Percentiles rank a stretch among this genome's conserved stretches.
These are phyloP conservation scores for Austroboletus festivus DNA, from an alignment of 768 basidiomycete genomes.

Conservation along the genomic window DNA sequence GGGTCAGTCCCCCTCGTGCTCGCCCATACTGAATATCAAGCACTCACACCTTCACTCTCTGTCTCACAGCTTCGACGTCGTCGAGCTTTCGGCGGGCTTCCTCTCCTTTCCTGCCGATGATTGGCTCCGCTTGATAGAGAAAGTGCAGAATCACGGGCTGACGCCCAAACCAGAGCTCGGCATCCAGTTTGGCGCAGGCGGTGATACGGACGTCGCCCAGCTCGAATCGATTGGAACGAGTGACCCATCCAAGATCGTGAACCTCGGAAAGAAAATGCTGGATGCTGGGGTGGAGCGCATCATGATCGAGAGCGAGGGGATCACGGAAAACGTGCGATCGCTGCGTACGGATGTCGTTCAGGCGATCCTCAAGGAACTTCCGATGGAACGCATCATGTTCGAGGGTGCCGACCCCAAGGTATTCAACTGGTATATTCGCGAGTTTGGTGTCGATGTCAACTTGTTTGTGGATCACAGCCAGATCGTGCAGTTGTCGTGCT, in stretches of 20 bases:
- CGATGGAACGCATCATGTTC: constrained; percentile 44
- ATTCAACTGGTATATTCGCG: constrained; percentile 45
- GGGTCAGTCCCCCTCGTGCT: constrained; percentile 1
- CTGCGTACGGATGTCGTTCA: constrained; percentile 45
- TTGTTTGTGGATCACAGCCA: constrained; percentile 45
- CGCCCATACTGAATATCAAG: background rate
- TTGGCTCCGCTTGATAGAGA: constrained; percentile 40
- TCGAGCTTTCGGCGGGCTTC: constrained; percentile 45
- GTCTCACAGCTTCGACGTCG: constrained; percentile 38
- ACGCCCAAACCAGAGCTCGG: constrained; percentile 46
- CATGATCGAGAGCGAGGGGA: constrained; percentile 47
- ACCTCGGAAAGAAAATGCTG: constrained; percentile 38
- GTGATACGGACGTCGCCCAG: constrained; percentile 37
- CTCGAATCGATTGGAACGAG: constrained; percentile 38
- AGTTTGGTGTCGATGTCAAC: constrained; percentile 41
- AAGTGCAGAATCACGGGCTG: constrained; percentile 36
- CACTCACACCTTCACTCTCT: background rate
- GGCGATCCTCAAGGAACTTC: constrained; percentile 38
- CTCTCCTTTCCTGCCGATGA: constrained; percentile 45
- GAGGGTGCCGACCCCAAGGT: constrained; percentile 45
- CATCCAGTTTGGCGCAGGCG: constrained; percentile 46
- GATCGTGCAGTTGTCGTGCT: constrained; percentile 43
- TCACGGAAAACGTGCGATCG: constrained; percentile 42
- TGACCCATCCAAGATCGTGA: constrained; percentile 27
- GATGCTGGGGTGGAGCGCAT: constrained; percentile 44